Evolutionary conservation across 1,284 basidiomycete genomes (phyloP).

Genomic region (Cutaneotrichosporon cyanovorans): DNA sequence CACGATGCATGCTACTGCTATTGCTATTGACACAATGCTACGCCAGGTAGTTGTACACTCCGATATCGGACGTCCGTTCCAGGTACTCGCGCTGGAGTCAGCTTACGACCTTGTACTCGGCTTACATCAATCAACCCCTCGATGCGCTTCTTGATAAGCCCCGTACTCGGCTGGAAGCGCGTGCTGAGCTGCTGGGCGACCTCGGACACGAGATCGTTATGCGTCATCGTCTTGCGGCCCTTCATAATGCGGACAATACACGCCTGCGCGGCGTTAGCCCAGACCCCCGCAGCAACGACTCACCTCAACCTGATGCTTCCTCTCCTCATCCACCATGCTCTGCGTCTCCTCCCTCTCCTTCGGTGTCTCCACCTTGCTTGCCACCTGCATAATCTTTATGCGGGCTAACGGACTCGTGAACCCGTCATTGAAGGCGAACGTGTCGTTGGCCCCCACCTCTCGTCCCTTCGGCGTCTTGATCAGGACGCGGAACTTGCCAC

Average conservation of each 20-base stretch:
- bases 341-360: constrained; percentile 88
- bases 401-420: constrained; percentile 76
- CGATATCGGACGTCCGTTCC: constrained; percentile 39
- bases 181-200: constrained; percentile 75
- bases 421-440: constrained; percentile 78
- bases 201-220: constrained; percentile 86
- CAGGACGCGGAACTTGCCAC: constrained; percentile 90
- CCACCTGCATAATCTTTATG: constrained; percentile 90
- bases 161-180: constrained; percentile 79
- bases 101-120: not conserved
- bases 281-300: constrained; percentile 27
- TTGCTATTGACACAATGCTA: constrained; percentile 9
- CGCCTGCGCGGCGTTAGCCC: constrained; percentile 53
- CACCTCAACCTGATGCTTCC: constrained; percentile 84
- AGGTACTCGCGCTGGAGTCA: constrained; percentile 41
- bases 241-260: constrained; percentile 99
- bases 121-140: constrained; percentile 86
- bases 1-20: not conserved
- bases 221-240: constrained; percentile 78
- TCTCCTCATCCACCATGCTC: constrained; percentile 85
- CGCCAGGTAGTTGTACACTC: constrained; percentile 42
- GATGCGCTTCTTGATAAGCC: constrained; percentile 86
- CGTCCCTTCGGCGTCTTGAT: constrained; percentile 84
- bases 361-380: constrained; percentile 72
- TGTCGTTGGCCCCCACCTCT: constrained; percentile 67